Conservation (phyloP, 2,329 filamentous ascomycete genomes). For the Venturia aucupariae region DNA sequence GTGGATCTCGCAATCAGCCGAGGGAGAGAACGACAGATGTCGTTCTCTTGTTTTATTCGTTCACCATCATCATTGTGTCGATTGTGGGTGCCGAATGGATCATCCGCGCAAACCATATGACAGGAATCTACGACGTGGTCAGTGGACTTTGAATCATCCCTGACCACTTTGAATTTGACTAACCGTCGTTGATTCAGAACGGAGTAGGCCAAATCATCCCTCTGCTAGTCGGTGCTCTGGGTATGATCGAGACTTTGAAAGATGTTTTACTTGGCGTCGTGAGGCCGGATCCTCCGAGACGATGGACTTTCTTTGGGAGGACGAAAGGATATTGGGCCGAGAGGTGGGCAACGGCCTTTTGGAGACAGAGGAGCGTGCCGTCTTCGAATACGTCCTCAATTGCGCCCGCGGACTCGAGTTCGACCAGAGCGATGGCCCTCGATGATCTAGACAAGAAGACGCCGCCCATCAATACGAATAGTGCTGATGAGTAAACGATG, state of each 20-base stretch:
- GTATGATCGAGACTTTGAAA: conserved; percentile 1
- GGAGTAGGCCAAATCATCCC: neutral
- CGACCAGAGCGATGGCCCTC: neutral
- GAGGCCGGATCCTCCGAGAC: neutral
- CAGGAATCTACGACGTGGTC: neutral
- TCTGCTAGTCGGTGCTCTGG: neutral
- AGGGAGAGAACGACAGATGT: neutral
- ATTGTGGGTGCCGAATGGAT: conserved; percentile 1
- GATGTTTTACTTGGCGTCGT: conserved; percentile 4
- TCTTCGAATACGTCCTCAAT: neutral
- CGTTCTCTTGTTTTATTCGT: neutral
- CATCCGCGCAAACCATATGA: conserved; percentile 4
- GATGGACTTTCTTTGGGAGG: neutral
- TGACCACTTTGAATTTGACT: no score
- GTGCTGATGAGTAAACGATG: neutral
- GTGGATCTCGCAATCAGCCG: neutral
- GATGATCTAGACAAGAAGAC: neutral
- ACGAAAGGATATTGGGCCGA: neutral
- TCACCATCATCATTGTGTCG: neutral
- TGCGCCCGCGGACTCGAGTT: neutral
- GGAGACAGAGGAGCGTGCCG: neutral
- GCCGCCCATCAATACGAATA: neutral
- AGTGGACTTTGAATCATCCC: no score
- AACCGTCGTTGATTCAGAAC: neutral
- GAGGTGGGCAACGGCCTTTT: neutral